Evolutionary conservation across 2,329 filamentous ascomycete species (phyloP), one percentile per base, ranked within the genome.

Genomic region (Hypoxylon sp.): DNA sequence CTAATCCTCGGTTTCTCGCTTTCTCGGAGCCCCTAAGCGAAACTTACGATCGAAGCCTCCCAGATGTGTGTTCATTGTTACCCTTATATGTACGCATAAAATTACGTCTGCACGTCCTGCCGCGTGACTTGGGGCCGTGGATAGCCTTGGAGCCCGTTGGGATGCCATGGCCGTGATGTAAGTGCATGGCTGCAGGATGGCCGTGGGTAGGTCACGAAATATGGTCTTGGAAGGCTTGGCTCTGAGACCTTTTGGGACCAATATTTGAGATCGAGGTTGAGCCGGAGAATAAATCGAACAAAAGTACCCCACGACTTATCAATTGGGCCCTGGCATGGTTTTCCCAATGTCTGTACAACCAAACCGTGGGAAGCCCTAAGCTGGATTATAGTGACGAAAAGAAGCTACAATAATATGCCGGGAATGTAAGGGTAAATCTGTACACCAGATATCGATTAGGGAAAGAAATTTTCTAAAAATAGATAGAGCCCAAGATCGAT

Each of bases 391-490:
- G 21, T 28, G 25, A 36, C 45, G 19, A 52, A 25, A 23, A 48
- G 45, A 32, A 48, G 19, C 10, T 30, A 19, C 23, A 25, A 34
- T 45, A 36, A 52, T 59, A 59, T 55, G 58, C 61, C 58, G 53
- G 48, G 36, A 14, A 30, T 49, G 14, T 45, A 43, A 55, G 9
- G 52, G 23, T 50, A 51, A 45, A 23, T 30, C 23, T 45, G n/a
- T 49, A 23, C 3, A 17, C 5, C n/a, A 14, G 14, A 28, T 19
- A 38, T 25, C 5, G 28, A 48, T 32, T 34, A n/a, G 45, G 52
- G 49, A 49, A 36, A 43, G 21, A 21, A 10, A 5, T 17, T 19
- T 63, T 61, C 63, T 69, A 69, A 61, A 63, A 61, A 59, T 66
- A 67, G 58, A 46, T 11, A 34, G 13, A 5, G 2, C 17, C 28